These are phyloP conservation scores for Fusarium sp. DNA, from an alignment of 2,329 filamentous ascomycete genomes.

Conservation along the genomic window DNA sequence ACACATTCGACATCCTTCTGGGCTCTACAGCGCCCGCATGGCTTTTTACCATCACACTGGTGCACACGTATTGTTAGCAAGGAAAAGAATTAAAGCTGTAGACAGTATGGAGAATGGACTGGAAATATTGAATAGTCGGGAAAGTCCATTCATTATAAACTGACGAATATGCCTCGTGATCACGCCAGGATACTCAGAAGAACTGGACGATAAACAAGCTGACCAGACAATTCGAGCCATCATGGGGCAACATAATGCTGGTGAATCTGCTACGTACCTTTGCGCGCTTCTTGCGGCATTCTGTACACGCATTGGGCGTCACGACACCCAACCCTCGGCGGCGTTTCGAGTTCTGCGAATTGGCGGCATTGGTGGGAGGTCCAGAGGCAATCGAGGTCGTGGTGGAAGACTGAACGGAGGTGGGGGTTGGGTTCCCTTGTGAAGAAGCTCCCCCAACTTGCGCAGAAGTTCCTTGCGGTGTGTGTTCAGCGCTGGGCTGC, in stretches of 20 bases:
- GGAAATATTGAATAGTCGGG: background rate
- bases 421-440: conserved; percentile 51
- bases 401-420: conserved; percentile 48
- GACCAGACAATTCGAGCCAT: background rate
- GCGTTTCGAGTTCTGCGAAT: conserved; percentile 61
- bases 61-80: conserved; percentile 30
- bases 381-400: conserved; percentile 45
- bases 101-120: background rate
- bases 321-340: conserved; percentile 68
- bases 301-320: conserved; percentile 71
- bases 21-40: conserved; percentile 67
- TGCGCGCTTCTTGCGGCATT: conserved; percentile 72
- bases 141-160: conserved; percentile 2
- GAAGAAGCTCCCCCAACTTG: conserved; percentile 43
- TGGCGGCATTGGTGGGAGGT: conserved; percentile 35
- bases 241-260: background rate
- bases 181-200: conserved; percentile 2
- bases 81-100: background rate
- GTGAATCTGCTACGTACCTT: conserved; percentile 59
- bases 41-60: conserved; percentile 71
- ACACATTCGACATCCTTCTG: conserved; percentile 70
- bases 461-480: conserved; percentile 50
- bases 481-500: conserved; percentile 52
- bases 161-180: background rate
- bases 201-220: conserved; percentile 7